A percentile compares a stretch with the other conserved stretches of the same genome.
Conservation (phyloP, 2,329 filamentous ascomycete genomes). For the Apiospora marii region DNA sequence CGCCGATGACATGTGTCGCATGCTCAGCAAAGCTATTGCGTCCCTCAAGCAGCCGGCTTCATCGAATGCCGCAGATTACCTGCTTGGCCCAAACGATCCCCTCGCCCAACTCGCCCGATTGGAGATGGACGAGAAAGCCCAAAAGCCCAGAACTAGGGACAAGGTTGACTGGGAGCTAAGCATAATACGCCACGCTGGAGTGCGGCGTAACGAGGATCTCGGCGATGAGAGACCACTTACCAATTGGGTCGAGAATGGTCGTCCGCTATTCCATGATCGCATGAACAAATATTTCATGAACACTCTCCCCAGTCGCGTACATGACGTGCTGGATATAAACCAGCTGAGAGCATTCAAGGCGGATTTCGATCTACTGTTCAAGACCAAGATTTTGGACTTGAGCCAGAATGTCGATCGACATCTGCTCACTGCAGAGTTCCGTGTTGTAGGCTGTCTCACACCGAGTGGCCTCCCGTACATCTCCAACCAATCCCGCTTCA, state of each 20-base stretch:
- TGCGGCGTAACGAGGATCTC: constrained; percentile 58
- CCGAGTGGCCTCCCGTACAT: constrained; percentile 69
- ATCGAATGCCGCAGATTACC: constrained; percentile 67
- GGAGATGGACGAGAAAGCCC: constrained; percentile 49
- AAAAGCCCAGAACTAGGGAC: constrained; percentile 34
- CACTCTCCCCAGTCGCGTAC: constrained; percentile 64
- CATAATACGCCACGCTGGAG: constrained; percentile 64
- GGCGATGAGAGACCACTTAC: constrained; percentile 66
- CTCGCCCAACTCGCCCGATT: constrained; percentile 59
- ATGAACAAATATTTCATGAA: constrained; percentile 46
- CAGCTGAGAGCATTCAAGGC: constrained; percentile 55
- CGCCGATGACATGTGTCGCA: constrained; percentile 38
- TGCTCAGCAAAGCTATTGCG: constrained; percentile 55
- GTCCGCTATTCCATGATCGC: constrained; percentile 41
- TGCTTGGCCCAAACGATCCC: constrained; percentile 63
- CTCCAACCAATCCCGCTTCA: constrained; percentile 64
- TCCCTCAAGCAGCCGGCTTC: constrained; percentile 65
- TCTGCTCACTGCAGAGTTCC: constrained; percentile 54
- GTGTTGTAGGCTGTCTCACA: constrained; percentile 72
- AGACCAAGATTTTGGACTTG: constrained; percentile 64
- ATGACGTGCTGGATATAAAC: constrained; percentile 72
- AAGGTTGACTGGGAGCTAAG: constrained; percentile 63
- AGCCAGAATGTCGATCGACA: constrained; percentile 77
- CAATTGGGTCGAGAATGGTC: constrained; percentile 63
- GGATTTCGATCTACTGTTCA: constrained; percentile 57